Evolutionary conservation across 1,284 basidiomycete species (phyloP).

Genomic region (Ganoderma sinense): DNA sequence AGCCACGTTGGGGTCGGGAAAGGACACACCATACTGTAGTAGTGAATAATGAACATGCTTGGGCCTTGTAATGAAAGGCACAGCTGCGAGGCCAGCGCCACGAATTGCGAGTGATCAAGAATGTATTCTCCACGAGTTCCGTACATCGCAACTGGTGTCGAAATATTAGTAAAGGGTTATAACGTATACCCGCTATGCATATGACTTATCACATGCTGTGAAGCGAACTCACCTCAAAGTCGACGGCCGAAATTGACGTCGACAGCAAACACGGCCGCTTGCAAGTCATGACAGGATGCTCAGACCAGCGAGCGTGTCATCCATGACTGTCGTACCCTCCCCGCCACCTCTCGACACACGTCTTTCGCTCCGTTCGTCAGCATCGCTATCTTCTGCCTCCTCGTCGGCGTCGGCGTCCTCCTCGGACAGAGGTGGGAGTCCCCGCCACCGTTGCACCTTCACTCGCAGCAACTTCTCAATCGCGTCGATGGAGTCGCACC

Average conservation of each 20-base stretch:
- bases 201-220: not conserved
- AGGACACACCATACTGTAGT: not conserved
- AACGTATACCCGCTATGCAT: no score
- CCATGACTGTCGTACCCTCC: not conserved
- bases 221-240: not conserved
- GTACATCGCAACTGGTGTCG: not conserved
- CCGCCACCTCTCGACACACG: not conserved
- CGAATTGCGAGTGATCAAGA: not conserved
- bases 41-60: not conserved
- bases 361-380: not conserved
- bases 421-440: slow-evolving; percentile 34
- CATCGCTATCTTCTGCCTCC: not conserved
- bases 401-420: slow-evolving; percentile 17
- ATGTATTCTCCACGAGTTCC: not conserved
- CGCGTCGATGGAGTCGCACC: slow-evolving; percentile 52
- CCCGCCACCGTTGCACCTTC: slow-evolving; percentile 62
- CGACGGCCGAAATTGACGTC: not conserved
- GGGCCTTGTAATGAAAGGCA: not conserved
- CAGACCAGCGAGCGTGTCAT: not conserved
- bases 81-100: not conserved
- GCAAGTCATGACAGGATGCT: not conserved
- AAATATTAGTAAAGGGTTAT: not conserved
- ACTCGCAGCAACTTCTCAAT: slow-evolving; percentile 53
- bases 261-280: not conserved
- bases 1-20: not conserved